Base-by-base conservation (phyloP, 2,329 filamentous ascomycete species). In the Talaromyces sp. region DNA sequence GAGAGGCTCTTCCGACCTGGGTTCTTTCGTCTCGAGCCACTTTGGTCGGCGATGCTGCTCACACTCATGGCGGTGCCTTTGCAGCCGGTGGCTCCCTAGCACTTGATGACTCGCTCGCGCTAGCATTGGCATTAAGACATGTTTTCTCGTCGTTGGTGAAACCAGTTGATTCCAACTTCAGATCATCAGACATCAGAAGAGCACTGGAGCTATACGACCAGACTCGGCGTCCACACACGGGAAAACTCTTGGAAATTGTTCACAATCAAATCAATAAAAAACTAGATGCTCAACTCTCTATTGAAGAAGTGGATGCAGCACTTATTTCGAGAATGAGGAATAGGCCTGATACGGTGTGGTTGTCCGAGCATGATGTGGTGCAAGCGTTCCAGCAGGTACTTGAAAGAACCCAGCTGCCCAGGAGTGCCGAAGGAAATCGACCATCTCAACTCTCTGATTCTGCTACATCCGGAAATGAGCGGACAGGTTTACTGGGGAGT, bases 351-450 rank as follows among this genome's bases (percentile, higher is more conserved):
- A 71, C 72, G 5, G 68, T 63, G 15, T 80, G 77, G 78, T 69
- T 80, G 31, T 75, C 75, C 19, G 77, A 79, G 61, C 77, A 80
- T 63, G 75, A 80, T 63, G 77, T 79, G 8, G 69, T 74, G 53
- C 62, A 62, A 9, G 68, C 73, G 10, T 79, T 77, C 62, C 28
- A 55, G 9, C 11, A 28, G n/a, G 25, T 22, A 10, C n/a, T 53
- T 21, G 35, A 22, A 41, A 46, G 15, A 13, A 9, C 8, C 5
- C 8, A 10, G 10, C 33, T 35, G 10, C 33, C 2, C 33, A 13
- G 11, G 4, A 35, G 33, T 35, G 17, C 22, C 21, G 39, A 40
- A 22, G 8, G 9, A 40, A 17, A 17, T 9, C 9, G 15, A 45
- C 40, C 21, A 25, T 25, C 40, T 5, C 15, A 10, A 2, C 37